A percentile compares a stretch with the other conserved stretches of the same genome.
Conservation (phyloP, 257 asterid species). For the Nicotiana paniculata region DNA sequence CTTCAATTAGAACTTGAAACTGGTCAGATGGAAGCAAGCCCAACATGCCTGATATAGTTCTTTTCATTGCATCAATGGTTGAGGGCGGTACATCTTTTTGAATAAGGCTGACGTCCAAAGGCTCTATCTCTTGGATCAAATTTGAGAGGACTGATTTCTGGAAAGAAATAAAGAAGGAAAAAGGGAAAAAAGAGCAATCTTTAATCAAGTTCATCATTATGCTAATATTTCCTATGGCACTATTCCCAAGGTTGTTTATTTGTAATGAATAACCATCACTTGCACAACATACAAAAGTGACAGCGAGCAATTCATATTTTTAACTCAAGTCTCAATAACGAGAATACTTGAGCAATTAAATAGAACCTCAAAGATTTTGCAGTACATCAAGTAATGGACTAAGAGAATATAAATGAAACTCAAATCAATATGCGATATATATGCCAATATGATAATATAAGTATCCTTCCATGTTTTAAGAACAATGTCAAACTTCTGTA, state of each 20-base stretch:
- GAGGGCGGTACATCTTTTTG: constrained; percentile 84
- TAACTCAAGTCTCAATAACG: background rate
- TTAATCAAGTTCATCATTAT: constrained; percentile 7
- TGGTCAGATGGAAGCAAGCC: constrained; percentile 94
- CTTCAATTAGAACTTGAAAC: constrained; percentile 81
- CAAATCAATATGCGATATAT: background rate
- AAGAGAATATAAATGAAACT: background rate
- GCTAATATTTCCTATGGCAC: background rate
- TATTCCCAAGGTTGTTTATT: background rate
- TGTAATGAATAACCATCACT: background rate
- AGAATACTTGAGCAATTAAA: background rate
- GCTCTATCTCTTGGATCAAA: constrained; percentile 83
- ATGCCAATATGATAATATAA: background rate
- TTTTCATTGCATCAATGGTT: constrained; percentile 91
- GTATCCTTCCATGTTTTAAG: background rate
- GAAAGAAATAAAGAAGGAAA: background rate
- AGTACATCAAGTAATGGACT: background rate
- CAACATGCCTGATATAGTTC: constrained; percentile 90
- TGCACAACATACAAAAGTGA: background rate
- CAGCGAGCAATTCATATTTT: background rate
- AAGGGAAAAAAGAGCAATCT: background rate
- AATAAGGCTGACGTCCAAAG: constrained; percentile 80
- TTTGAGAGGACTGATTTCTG: constrained; percentile 63
- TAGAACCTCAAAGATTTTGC: background rate
- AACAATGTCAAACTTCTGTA: background rate